Conservation (phyloP, 2,329 filamentous ascomycete species). For the Talaromyces sp. region DNA sequence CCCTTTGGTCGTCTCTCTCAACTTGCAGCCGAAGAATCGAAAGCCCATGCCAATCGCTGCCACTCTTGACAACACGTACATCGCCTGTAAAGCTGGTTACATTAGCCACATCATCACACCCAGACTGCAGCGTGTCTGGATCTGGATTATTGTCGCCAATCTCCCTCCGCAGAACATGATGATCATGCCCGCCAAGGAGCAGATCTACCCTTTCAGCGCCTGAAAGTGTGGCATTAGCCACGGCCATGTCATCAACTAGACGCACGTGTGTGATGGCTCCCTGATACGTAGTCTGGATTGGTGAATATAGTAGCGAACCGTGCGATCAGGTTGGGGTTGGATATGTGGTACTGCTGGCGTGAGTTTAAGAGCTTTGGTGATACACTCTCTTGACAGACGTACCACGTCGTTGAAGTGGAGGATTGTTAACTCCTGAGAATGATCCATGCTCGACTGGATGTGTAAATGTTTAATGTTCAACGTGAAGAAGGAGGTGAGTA, state of each 20-base stretch:
- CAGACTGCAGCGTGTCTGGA: neutral
- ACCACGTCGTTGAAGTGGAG: neutral
- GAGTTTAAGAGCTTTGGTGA: neutral
- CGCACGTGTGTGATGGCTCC: neutral
- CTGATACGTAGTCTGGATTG: neutral
- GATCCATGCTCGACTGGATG: neutral
- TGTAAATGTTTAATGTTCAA: neutral
- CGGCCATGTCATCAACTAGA: neutral
- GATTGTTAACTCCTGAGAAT: neutral
- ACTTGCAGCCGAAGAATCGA: neutral
- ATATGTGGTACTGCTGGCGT: neutral
- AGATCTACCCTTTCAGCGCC: neutral
- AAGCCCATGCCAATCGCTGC: neutral
- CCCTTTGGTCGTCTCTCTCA: neutral
- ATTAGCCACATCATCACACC: neutral
- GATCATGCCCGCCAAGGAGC: neutral
- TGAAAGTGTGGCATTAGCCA: neutral
- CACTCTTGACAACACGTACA: neutral
- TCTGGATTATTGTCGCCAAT: neutral
- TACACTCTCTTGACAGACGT: neutral
- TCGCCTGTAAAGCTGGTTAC: neutral
- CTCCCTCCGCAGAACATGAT: neutral
- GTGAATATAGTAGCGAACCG: neutral
- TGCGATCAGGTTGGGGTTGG: neutral
- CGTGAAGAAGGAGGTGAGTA: no score